Evolutionary conservation across 176 grass and related monocot species (phyloP).

Genomic region (Pharus latifolius): DNA sequence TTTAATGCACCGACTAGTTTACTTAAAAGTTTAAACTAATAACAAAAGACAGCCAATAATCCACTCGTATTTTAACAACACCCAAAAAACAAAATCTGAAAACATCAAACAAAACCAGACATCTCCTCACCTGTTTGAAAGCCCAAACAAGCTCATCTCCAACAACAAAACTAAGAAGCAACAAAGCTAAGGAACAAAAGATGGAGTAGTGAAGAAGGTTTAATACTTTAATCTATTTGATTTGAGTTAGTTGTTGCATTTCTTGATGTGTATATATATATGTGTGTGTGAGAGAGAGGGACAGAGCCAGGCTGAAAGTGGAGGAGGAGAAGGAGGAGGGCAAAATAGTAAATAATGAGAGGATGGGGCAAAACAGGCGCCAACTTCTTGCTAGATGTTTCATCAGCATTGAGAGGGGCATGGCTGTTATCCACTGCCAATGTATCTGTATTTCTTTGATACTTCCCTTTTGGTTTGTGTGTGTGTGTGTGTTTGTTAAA

Average conservation of each 20-base stretch:
- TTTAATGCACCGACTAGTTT: not conserved
- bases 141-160: conserved; percentile 68
- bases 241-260: not conserved
- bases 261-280: not conserved
- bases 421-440: too few species aligned
- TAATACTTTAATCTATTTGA: not conserved
- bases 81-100: not conserved
- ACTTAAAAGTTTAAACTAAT: too few species aligned
- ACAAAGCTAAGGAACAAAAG: not conserved
- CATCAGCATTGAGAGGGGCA: too few species aligned
- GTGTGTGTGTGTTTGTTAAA: too few species aligned
- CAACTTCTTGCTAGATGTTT: too few species aligned
- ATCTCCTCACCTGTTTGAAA: conserved; percentile 45
- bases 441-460: too few species aligned
- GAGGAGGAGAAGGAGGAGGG: not conserved
- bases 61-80: not conserved
- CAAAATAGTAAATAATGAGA: too few species aligned
- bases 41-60: too few species aligned
- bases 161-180: not conserved
- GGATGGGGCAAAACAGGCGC: too few species aligned
- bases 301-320: conserved; percentile 16
- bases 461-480: too few species aligned
- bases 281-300: too few species aligned
- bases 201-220: not conserved
- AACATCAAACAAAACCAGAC: not conserved